Base-by-base conservation (phyloP, 192 early-diverging fungal genomes). In the Linnemannia schmuckeri region DNA sequence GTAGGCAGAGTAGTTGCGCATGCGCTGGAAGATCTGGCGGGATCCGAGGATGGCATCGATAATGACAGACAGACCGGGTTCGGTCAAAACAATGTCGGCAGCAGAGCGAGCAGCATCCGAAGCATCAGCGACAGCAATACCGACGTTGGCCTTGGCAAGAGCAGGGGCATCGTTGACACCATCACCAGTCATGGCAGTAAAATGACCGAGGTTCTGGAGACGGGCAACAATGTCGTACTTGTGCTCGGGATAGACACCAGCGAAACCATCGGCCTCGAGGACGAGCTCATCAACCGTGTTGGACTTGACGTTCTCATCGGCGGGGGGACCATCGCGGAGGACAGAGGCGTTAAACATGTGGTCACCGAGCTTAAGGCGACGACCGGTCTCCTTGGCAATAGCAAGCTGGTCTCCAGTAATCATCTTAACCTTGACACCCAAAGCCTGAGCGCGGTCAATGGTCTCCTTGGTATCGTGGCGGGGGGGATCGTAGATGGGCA, bases 171-270 rank as follows among this genome's bases (percentile, higher is more conserved):
- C 95, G 88, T 96, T 96, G 61, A 95, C 95, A 79, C 95, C 95
- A 88, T 96, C 95, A 85, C 98, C 98, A 57, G 97, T 98, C 97
- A 98, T 97, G 69, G 94, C 96, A 74, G 94, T 93, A 79, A 95
- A 93, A 61, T 92, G 91, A 30, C 90, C 90, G 75, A 93, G 91
- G 57, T 93, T 89, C 88, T 99, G 97, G 74, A 99, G 91, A 22
- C 97, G 96, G 82, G 95, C 93, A 75, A 99, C 97, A 90, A 99
- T 98, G 88, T 99, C 98, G 79, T 98, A 94, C 89, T 99, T 99
- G 88, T 97, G 98, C 81, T 99, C 97, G 24, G 98, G 98, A 77
- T 94, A 94, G 74, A 96, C 92, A 91, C 96, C 96, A 77, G 87
- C 87, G 70, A 88, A 88, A 83, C 87, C 87, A 80, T 88, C 87